A percentile compares a stretch with the other conserved stretches of the same genome.
Evolutionary conservation across 1,284 basidiomycete species (phyloP).

Genomic region (Papiliotrema flavescens): DNA sequence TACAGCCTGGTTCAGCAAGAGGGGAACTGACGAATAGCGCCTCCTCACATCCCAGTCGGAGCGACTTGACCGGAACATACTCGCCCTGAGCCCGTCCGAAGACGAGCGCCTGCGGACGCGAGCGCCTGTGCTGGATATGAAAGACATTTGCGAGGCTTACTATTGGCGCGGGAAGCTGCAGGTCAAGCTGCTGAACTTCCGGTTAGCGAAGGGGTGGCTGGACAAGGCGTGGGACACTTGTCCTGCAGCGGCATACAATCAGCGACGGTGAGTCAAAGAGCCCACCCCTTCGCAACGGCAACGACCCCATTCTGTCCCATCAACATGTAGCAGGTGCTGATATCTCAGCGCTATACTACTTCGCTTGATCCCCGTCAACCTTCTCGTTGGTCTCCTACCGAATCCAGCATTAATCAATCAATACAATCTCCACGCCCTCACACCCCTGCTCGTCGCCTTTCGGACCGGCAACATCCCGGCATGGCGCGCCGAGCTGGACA

Average conservation of each 20-base stretch:
- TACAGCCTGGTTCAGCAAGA: not conserved
- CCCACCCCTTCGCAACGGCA: too few species aligned
- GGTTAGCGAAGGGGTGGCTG: slow-evolving; percentile 31
- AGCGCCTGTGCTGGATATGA: slow-evolving; percentile 11
- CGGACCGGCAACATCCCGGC: slow-evolving; percentile 33
- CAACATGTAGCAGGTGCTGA: not conserved
- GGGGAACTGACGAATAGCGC: slow-evolving; percentile 13
- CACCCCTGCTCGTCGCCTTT: slow-evolving; percentile 44
- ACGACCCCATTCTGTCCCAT: too few species aligned
- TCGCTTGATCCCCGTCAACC: slow-evolving; percentile 45
- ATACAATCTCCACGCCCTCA: slow-evolving; percentile 43
- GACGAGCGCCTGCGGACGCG: slow-evolving; percentile 27
- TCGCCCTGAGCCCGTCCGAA: slow-evolving; percentile 28
- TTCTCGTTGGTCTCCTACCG: slow-evolving; percentile 47
- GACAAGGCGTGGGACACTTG: slow-evolving; percentile 34
- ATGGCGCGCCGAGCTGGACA: slow-evolving; percentile 40
- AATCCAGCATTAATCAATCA: slow-evolving; percentile 22
- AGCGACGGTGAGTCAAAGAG: slow-evolving; percentile 34
- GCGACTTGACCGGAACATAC: slow-evolving; percentile 28
- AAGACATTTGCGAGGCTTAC: slow-evolving; percentile 36
- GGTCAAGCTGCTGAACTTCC: slow-evolving; percentile 36
- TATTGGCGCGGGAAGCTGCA: slow-evolving; percentile 44
- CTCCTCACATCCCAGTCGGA: slow-evolving; percentile 41
- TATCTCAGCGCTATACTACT: slow-evolving; percentile 47
- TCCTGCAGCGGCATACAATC: slow-evolving; percentile 29